Evolutionary conservation across 1,139 yeast species (phyloP), one percentile per base, ranked within the genome.

Genomic region (Magnusiomyces suaveolens): DNA sequence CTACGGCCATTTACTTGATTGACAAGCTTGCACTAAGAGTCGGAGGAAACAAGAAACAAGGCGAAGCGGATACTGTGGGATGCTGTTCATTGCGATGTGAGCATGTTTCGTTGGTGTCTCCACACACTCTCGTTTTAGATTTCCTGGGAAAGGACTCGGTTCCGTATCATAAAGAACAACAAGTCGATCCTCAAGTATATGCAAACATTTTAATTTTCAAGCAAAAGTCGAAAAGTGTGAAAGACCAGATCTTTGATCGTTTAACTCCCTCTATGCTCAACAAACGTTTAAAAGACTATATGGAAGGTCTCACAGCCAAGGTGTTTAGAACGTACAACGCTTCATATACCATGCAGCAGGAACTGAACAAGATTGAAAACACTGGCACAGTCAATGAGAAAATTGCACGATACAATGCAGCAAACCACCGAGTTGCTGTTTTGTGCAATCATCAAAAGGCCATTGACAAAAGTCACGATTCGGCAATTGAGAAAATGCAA

Each of bases 321-420:
- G 97, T 89, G 21, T 92, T 92, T 77, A 95, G 97, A 82, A 90
- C 97, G 0, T 90, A 87, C 68, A 90, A 90, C 72, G 97, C 97
- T 0, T 87, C 97, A 1, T 87, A 87, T 67, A 89, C 97, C 1
- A 89, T 90, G 97, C 97, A 90, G 71, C 95, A 89, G 66, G 96
- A 88, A 68, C 69, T 90, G 57, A 96, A 87, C 66, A 72, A 83
- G 64, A 88, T 90, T 60, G 78, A 83, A 23, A 84, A 87, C 66
- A 85, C 81, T 66, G 97, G 97, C 41, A 82, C 95, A 0, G 85
- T 87, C 14, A 83, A 86, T 20, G 97, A 90, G 66, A 90, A 89
- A 66, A 84, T 89, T 52, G 83, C 89, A 55, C 83, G 81, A 60
- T 90, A 85, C 71, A 90, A 90, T 69, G 96, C 97, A 14, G 97